Percentiles rank a stretch among this genome's conserved stretches.
Evolutionary conservation across 352 stramenopile species (phyloP).

Genomic region (Phytopythium boreale): DNA sequence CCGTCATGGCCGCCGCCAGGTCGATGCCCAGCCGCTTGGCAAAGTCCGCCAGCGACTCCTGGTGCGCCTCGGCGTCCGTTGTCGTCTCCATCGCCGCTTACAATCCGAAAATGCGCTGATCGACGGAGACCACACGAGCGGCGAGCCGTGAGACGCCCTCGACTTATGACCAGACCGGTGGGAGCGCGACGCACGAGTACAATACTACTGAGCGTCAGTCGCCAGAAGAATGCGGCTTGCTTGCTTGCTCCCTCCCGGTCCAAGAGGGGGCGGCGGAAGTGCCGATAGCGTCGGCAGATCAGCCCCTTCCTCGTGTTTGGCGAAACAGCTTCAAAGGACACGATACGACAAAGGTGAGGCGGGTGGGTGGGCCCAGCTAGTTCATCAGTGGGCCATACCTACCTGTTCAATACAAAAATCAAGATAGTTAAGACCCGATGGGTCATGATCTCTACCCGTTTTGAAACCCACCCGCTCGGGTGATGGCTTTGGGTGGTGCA

Average conservation of each 20-base stretch:
- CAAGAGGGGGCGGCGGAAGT: background rate
- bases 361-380: background rate
- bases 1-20: constrained; percentile 48
- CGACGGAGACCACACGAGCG: too few relatives aligned
- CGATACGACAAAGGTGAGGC: background rate
- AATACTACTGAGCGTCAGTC: background rate
- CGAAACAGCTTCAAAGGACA: background rate
- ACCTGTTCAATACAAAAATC: background rate
- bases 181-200: too few relatives aligned
- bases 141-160: background rate
- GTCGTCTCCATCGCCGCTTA: constrained; percentile 3
- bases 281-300: too few relatives aligned
- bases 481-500: background rate
- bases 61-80: background rate
- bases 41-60: constrained; percentile 18
- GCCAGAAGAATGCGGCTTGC: background rate
- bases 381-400: too few relatives aligned
- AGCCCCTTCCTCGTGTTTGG: background rate
- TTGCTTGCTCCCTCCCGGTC: too few relatives aligned
- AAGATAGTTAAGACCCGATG: too few relatives aligned
- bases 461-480: background rate
- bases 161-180: background rate
- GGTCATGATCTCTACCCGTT: too few relatives aligned
- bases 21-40: constrained; percentile 59
- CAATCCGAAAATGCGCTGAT: too few relatives aligned